phyloP scores from a whole-genome alignment of 2,329 filamentous ascomycete genomes.

The Botrytis byssoidea region DNA sequence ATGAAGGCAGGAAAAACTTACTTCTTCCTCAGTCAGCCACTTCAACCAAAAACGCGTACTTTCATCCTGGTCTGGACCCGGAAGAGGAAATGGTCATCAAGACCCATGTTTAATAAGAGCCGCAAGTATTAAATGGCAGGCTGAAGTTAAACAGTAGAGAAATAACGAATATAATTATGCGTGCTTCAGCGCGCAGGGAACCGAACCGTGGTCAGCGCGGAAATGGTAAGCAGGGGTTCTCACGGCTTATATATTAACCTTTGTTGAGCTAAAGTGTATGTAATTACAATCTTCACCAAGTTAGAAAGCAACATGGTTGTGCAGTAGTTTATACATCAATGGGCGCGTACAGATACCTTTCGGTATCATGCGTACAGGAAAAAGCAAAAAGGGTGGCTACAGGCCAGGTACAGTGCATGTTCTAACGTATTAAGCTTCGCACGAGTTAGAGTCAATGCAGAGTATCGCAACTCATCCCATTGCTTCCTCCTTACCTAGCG shows the following conservation, averaged over 20 bases:
- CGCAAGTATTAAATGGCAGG: background rate
- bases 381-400: background rate
- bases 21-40: slow-evolving; percentile 21
- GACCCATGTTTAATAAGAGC: slow-evolving; percentile 8
- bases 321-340: background rate
- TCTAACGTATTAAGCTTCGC: background rate
- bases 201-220: slow-evolving; percentile 16
- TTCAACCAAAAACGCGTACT: slow-evolving; percentile 1
- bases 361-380: background rate
- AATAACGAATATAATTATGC: slow-evolving; percentile 1
- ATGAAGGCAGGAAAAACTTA: background rate
- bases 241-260: slow-evolving; percentile 15
- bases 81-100: slow-evolving; percentile 6
- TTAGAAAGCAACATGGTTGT: background rate
- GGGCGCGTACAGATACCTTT: background rate
- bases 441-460: background rate
- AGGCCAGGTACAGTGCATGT: background rate
- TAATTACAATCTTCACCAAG: slow-evolving; percentile 13
- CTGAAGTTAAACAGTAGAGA: background rate
- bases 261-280: slow-evolving; percentile 13
- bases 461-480: background rate
- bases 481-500: background rate
- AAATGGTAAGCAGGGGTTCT: slow-evolving; percentile 11
- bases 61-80: background rate
- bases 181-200: slow-evolving; percentile 2